Evolutionary conservation across 2,329 filamentous ascomycete species (phyloP).

Genomic region (Phialophora expanda): DNA sequence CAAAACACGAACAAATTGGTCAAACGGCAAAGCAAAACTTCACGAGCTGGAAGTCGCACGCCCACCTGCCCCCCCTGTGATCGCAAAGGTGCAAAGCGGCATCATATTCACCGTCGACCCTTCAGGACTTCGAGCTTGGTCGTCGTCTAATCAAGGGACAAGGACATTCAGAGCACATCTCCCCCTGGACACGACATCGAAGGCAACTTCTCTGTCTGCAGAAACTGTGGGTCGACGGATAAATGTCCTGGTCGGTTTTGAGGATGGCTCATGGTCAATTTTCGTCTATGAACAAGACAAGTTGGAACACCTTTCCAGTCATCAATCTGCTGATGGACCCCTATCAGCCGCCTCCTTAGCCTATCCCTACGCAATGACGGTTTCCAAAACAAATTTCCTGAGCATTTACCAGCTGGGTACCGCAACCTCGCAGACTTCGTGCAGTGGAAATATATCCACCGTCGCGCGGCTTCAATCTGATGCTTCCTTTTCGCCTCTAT

Average conservation of each 20-base stretch:
- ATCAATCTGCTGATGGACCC: conserved; percentile 64
- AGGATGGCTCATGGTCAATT: conserved; percentile 72
- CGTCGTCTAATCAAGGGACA: conserved; percentile 67
- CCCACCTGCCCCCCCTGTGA: conserved; percentile 62
- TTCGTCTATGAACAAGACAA: conserved; percentile 58
- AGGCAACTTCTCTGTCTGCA: conserved; percentile 69
- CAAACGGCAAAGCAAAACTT: conserved; percentile 77
- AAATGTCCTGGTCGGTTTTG: conserved; percentile 71
- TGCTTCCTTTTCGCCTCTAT: conserved; percentile 76
- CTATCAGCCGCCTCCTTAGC: conserved; percentile 73
- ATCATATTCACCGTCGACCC: conserved; percentile 78
- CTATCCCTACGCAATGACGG: conserved; percentile 77
- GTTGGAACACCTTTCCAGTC: conserved; percentile 48
- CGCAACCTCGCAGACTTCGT: conserved; percentile 57
- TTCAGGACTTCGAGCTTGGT: conserved; percentile 77
- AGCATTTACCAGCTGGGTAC: conserved; percentile 72
- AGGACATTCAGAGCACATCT: conserved; percentile 63
- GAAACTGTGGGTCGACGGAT: conserved; percentile 58
- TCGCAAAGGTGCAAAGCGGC: conserved; percentile 79
- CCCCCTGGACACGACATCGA: conserved; percentile 37
- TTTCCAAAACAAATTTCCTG: conserved; percentile 74
- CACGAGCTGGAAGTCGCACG: conserved; percentile 72
- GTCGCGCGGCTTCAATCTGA: conserved; percentile 62
- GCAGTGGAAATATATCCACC: not conserved
- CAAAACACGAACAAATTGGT: conserved; percentile 89